Evolutionary conservation across 208 protist genomes (phyloP), one percentile per base, ranked within the genome.

Genomic region (Porcisia hertigi): DNA sequence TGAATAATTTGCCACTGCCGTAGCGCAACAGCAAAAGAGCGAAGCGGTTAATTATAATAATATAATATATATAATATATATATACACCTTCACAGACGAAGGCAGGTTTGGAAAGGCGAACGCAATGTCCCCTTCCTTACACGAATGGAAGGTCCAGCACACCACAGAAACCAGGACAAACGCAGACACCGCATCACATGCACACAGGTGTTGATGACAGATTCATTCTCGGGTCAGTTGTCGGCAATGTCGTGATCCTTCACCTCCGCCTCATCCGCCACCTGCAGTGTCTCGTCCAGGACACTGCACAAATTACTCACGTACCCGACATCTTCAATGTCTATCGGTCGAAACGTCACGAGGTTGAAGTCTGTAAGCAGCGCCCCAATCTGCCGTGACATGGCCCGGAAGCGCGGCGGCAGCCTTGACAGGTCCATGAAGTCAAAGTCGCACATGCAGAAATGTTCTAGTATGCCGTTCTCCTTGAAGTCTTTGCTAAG

Each of bases 381-480:
- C 67, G 85, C 82, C 34, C 86, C 80, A 47, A 97, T 70, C 41
- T 87, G 85, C 18, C 83, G 86, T n/a, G 87, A 85, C 88, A 97
- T 95, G 60, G 82, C 80, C 5, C 86, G 85, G 83, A 87, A 95
- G 23, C 85, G 82, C 39, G 82, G 79, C 1, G 90, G 85, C 49
- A 97, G 84, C 3, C 86, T 81, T 16, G 83, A 87, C 23, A 91
- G 82, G 79, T 97, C 83, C 75, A 97, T 83, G 73, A 88, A 84
- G 67, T 95, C 93, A 81, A 97, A 97, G 82, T 97, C 91, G 69
- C 93, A 97, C 81, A 89, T 81, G 80, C 91, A 95, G 75, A 92
- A 97, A 77, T 94, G 86, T 79, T 97, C 93, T 41, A 97, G 80
- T 36, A 75, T 71, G 45, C 76, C 76, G 34, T 92, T 86, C 53